Evolutionary conservation across 148 eudicot species (phyloP).

Genomic region (Cornus controversa): DNA sequence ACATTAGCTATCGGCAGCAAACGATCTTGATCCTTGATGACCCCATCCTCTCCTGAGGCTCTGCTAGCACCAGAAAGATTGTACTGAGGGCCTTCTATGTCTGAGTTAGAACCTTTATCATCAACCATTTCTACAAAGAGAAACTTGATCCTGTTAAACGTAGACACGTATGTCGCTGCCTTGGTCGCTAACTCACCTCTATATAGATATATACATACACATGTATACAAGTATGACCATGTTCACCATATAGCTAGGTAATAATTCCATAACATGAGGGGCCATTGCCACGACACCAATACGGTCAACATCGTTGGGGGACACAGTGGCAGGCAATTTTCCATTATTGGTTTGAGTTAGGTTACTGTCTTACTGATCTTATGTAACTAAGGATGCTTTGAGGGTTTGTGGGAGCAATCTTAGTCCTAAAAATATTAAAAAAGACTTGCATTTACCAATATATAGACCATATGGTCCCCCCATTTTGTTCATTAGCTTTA

Average conservation of each 20-base stretch:
- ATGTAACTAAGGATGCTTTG: neutral
- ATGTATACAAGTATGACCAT: neutral
- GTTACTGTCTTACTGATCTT: neutral
- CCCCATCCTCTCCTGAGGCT: constrained; percentile 2
- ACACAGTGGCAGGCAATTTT: neutral
- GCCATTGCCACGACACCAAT: neutral
- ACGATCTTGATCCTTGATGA: constrained; percentile 26
- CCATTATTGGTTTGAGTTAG: neutral
- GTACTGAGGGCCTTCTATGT: neutral
- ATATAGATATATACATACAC: neutral
- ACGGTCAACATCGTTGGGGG: neutral
- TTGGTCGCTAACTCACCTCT: neutral
- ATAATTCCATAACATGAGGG: neutral
- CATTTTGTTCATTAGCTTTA: neutral
- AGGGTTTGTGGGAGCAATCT: neutral
- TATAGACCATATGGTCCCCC: neutral
- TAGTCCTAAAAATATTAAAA: neutral
- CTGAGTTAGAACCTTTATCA: neutral
- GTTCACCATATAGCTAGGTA: neutral
- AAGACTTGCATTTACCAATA: neutral
- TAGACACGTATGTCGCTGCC: neutral
- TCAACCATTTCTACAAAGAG: neutral
- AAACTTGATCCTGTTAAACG: neutral
- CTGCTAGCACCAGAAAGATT: neutral
- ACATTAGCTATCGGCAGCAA: constrained; percentile 41